A percentile compares a stretch with the other conserved stretches of the same genome.
These are phyloP conservation scores for Stephanodiscus minutulus DNA, from an alignment of 108 stramenopile species.

Conservation along the genomic window DNA sequence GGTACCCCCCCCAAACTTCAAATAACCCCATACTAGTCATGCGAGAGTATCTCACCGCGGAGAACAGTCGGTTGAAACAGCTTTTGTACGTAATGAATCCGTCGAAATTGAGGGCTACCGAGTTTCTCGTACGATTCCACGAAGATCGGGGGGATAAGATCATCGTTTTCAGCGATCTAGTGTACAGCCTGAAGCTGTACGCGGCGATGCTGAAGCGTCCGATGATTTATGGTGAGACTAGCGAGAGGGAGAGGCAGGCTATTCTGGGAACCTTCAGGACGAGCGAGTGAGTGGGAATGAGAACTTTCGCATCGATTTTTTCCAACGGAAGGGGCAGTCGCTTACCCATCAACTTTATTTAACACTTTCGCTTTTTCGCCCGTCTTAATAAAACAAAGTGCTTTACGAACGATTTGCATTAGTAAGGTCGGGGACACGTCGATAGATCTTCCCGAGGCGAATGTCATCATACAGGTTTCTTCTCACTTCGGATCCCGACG, in stretches of 20 bases:
- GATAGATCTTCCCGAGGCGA: conserved; percentile 99
- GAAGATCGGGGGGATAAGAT: conserved; percentile 96
- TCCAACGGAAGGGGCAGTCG: neutral
- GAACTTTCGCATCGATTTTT: neutral
- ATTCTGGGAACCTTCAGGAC: conserved; percentile 91
- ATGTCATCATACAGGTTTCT: conserved; percentile 99
- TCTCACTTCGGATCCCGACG: conserved; percentile 97
- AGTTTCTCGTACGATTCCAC: conserved; percentile 93
- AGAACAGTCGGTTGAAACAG: conserved; percentile 82
- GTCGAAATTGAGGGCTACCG: conserved; percentile 89
- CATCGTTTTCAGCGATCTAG: conserved; percentile 97
- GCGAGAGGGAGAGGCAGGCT: conserved; percentile 91
- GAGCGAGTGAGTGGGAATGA: conserved; percentile 51
- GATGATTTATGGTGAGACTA: conserved; percentile 95
- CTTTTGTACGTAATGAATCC: conserved; percentile 98
- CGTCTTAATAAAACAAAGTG: conserved; percentile 22
- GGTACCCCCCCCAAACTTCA: neutral
- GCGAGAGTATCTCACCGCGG: conserved; percentile 90
- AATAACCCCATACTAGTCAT: conserved; percentile 55
- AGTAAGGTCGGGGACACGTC: conserved; percentile 98
- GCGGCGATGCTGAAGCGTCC: conserved; percentile 85
- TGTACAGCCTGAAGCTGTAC: conserved; percentile 90
- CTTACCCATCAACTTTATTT: neutral
- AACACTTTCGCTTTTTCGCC: neutral
- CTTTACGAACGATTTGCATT: conserved; percentile 93